A percentile compares a stretch with the other conserved stretches of the same genome.
Evolutionary conservation across 2,329 filamentous ascomycete genomes (phyloP).

Genomic region (Fusarium luffae): DNA sequence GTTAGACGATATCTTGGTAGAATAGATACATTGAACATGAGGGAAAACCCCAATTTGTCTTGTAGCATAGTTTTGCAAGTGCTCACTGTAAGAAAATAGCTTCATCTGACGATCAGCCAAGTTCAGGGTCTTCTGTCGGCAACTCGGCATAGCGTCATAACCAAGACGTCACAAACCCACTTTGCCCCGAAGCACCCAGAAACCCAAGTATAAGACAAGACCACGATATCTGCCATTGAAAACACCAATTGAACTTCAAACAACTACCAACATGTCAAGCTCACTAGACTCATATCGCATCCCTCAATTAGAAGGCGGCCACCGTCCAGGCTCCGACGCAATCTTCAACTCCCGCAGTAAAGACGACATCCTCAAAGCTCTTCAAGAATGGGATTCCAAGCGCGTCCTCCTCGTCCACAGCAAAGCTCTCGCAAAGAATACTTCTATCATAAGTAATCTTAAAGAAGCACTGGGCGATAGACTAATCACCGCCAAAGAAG

Average conservation of each 20-base stretch:
- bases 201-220: background rate
- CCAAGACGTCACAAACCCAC: constrained; percentile 21
- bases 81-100: background rate
- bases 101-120: background rate
- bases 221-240: background rate
- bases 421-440: constrained; percentile 12
- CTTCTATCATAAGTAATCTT: background rate
- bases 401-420: constrained; percentile 11
- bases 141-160: constrained; percentile 9
- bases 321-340: constrained; percentile 10
- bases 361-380: background rate
- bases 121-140: background rate
- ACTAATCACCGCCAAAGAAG: background rate
- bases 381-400: background rate
- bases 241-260: background rate
- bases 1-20: background rate
- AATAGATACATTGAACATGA: too few species aligned
- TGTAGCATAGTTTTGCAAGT: too few species aligned
- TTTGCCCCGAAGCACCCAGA: background rate
- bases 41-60: too few species aligned
- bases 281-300: background rate
- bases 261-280: background rate
- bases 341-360: constrained; percentile 25
- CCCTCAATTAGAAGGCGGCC: constrained; percentile 9
- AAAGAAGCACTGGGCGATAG: background rate